Percentiles rank a stretch among this genome's conserved stretches.
phyloP scores from a whole-genome alignment of 805 yeast genomes.

The Ogataea corticis region DNA sequence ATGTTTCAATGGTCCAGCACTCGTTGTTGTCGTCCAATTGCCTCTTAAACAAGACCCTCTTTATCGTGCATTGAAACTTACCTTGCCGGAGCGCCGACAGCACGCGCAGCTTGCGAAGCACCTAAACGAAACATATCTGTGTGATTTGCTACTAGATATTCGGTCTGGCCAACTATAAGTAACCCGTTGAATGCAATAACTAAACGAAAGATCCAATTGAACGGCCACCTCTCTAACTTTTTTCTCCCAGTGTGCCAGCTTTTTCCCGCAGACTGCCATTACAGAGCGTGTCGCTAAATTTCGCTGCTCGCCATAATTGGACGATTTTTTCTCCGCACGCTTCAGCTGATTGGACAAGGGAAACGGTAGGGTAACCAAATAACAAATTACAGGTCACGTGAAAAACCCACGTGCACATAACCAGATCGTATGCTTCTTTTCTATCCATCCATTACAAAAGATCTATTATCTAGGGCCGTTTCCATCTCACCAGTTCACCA shows the following conservation, averaged over 20 bases:
- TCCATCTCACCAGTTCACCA: constrained; percentile 44
- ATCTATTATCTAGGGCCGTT: constrained; percentile 27
- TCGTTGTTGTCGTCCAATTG: background rate
- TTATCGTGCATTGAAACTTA: constrained; percentile 31
- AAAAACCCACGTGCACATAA: constrained; percentile 1
- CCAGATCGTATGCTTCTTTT: too few species aligned
- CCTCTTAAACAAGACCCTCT: background rate
- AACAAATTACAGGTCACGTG: too few species aligned
- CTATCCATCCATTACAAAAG: too few species aligned
- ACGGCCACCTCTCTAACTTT: constrained; percentile 6
- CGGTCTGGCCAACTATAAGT: constrained; percentile 7
- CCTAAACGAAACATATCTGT: constrained; percentile 53
- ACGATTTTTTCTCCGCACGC: constrained; percentile 6
- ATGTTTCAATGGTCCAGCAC: background rate
- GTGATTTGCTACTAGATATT: background rate
- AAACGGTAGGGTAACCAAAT: background rate
- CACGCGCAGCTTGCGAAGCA: constrained; percentile 52
- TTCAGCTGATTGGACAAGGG: constrained; percentile 12
- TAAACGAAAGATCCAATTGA: background rate
- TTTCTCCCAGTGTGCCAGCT: constrained; percentile 1
- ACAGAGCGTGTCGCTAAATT: background rate
- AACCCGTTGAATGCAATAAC: background rate
- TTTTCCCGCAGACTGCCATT: background rate
- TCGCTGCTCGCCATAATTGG: constrained; percentile 7
- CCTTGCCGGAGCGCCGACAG: constrained; percentile 46